Conservation (phyloP, 2,329 filamentous ascomycete genomes). For the Penicillium sp. region DNA sequence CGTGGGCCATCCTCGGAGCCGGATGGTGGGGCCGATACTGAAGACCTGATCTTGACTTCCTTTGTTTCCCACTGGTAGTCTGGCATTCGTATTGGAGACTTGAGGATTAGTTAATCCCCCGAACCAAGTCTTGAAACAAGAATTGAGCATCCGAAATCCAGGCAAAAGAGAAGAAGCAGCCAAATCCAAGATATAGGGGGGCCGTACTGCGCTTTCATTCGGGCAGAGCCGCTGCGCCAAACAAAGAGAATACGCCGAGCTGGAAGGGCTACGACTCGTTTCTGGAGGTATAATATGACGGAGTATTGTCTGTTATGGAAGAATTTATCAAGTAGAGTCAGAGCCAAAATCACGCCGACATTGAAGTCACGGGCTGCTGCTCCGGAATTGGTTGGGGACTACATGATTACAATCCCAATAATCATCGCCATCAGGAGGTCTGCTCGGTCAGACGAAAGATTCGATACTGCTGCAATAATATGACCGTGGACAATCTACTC, state of each 20-base stretch:
- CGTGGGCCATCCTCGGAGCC: constrained; percentile 24
- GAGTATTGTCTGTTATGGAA: not conserved
- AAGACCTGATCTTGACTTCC: constrained; percentile 5
- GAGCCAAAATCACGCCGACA: not conserved
- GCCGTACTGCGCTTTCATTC: not conserved
- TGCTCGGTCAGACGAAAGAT: not conserved
- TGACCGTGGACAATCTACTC: constrained; percentile 16
- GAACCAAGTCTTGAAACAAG: not conserved
- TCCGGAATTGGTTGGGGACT: not conserved
- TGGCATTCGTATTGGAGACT: not conserved
- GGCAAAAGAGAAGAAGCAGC: not conserved
- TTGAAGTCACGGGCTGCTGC: not conserved
- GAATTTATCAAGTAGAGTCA: not conserved
- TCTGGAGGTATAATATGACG: not conserved
- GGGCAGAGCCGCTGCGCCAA: not conserved
- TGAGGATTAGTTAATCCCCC: not conserved
- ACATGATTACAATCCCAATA: too few relatives aligned
- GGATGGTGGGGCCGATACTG: constrained; percentile 40
- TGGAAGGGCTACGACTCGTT: not conserved
- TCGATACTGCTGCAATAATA: not conserved
- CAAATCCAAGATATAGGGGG: not conserved
- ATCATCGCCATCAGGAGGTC: not conserved
- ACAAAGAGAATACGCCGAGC: not conserved
- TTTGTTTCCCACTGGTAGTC: not conserved
- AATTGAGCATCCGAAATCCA: not conserved